These are phyloP conservation scores for Lentinula edodes DNA, from an alignment of 768 basidiomycete species.

Conservation along the genomic window DNA sequence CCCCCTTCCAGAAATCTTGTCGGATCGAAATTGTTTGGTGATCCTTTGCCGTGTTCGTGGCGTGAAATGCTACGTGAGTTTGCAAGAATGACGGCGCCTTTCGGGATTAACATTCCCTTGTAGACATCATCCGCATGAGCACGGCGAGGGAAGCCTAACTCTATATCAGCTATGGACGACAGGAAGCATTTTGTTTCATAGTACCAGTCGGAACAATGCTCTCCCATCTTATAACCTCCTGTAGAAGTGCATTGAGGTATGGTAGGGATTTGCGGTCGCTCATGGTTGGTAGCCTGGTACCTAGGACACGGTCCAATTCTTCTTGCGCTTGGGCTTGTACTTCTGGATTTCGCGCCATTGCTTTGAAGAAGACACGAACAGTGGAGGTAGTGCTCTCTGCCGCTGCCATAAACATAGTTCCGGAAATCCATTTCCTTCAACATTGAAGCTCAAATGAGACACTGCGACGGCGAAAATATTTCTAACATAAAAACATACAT, in stretches of 20 bases:
- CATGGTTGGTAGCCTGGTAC: not conserved
- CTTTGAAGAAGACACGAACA: not conserved
- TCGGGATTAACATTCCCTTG: conserved; percentile 1
- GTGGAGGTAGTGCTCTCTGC: not conserved
- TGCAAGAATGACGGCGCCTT: not conserved
- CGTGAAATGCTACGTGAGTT: not conserved
- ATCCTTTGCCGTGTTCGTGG: not conserved
- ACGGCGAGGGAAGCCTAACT: not conserved
- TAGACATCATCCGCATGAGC: not conserved
- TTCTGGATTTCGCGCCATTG: not conserved
- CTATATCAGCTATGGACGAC: not conserved
- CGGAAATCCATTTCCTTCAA: not conserved
- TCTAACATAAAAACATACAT: not conserved
- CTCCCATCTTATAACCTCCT: not conserved
- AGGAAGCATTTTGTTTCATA: not conserved
- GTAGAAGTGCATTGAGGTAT: not conserved
- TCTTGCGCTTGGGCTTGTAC: not conserved
- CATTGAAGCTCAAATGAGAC: not conserved
- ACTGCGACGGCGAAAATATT: not conserved
- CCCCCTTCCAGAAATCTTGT: not conserved
- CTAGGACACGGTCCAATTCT: not conserved
- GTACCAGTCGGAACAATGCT: not conserved
- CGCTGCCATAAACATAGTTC: not conserved
- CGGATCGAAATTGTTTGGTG: not conserved
- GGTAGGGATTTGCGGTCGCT: not conserved